Base-by-base conservation (phyloP, 2,329 filamentous ascomycete genomes). In the Phialemonium atrogriseum region DNA sequence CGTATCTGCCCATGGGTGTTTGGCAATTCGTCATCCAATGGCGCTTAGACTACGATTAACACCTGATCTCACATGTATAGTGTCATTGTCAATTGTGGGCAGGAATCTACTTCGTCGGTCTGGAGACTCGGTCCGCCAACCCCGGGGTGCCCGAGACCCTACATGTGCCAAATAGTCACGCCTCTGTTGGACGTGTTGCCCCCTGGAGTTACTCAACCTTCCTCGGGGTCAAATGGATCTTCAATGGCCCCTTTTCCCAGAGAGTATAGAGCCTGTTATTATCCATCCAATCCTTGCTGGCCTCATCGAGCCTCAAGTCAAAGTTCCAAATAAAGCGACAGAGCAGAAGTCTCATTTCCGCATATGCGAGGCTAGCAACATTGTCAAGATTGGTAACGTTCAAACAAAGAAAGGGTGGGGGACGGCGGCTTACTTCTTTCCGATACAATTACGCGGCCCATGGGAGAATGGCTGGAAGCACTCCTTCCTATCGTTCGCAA, bases 381-480 rank as follows among this genome's bases (percentile, higher is more conserved):
- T n/a, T n/a, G n/a, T n/a, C 5, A 15, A 5, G 2, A 9, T 39
- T 17, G 39, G 30, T 12, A 26, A 28, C 14, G n/a, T 5, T 12
- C n/a, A 4, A 19, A 15, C 9, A 7, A 16, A n/a, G 7, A 5
- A 14, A 19, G 8, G 5, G n/a, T n/a, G 19, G 11, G 6, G 7
- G 8, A 6, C 8, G 11, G 14, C 3, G 8, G 47, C 60, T 44
- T 48, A 65, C 62, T 68, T 67, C 39, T 55, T 55, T 1, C 65
- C 65, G 13, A 69, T 55, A 33, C 65, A 70, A 15, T 65, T 64
- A 0, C 65, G 47, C 5, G 66, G 59, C 0, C 66, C 64, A 5
- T 61, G 37, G 1, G 54, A 55, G 32, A 70, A 68, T 1, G 65
- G 60, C 44, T 66, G 58, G 20, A 60, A 47, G 1, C 54, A 56